Evolutionary conservation across 2,329 filamentous ascomycete species (phyloP), one percentile per base, ranked within the genome.

Genomic region (Sarocladium strictum): DNA sequence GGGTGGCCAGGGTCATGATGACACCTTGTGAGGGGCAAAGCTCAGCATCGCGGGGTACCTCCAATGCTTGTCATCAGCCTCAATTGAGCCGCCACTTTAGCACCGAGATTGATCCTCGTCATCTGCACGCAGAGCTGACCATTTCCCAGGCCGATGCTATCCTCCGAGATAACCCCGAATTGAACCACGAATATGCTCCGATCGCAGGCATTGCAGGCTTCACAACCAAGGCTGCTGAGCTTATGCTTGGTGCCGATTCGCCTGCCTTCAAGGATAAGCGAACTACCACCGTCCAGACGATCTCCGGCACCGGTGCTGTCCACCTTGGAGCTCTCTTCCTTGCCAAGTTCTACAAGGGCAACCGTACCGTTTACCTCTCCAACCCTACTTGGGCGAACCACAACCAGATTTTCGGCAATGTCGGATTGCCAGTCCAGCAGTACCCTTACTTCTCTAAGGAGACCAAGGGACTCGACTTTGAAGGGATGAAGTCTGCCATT

Each of bases 381-480:
- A 89, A 88, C 71, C 94, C 94, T 53, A 99, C 94, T 58, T 99
- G 94, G 94, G 91, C 89, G 62, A 99, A 99, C 77, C 94, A 99
- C 84, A 86, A 95, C 76, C 94, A 97, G 73, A 97, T 99, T 79
- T 96, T 99, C 77, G 83, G 79, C 72, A 97, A 97, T 68, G 91
- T 97, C 67, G 80, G 82, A 63, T 78, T 97, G 27, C 76, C 83
- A 32, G 83, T 90, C 64, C 86, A 86, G 62, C 83, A 83, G 61
- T 99, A 99, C 76, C 94, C 93, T 51, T 99, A 99, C 80, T 99
- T 96, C 76, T 86, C 85, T 70, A 84, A 90, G 69, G 70, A 88
- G 68, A 96, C 92, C 61, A 92, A 90, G 69, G 92, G 90, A 51
- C 85, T 99, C 53, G 91, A 97, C 73, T 92, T 96, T 66, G 84